Evolutionary conservation across 192 early-diverging fungal species (phyloP).

Genomic region (Entophlyctis luteolus): DNA sequence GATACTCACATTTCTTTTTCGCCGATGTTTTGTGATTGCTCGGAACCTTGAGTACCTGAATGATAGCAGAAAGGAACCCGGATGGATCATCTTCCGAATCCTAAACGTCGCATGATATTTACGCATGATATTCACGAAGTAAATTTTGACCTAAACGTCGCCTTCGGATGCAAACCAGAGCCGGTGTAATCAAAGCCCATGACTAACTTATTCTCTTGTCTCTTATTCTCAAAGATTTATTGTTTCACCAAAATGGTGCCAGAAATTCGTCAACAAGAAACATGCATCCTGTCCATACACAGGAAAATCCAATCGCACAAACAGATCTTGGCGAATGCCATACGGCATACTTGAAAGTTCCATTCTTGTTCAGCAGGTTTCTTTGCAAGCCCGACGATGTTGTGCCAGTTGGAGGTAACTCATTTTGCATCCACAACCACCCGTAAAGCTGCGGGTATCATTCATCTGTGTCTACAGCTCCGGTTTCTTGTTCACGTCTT

Average conservation of each 20-base stretch:
- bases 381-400: not conserved
- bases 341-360: conserved; percentile 62
- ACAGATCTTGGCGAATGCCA: conserved; percentile 50
- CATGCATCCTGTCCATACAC: conserved; percentile 19
- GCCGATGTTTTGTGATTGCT: too few relatives aligned
- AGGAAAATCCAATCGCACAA: conserved; percentile 48
- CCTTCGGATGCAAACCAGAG: too few relatives aligned
- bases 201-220: too few relatives aligned
- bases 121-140: too few relatives aligned
- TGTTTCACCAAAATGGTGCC: conserved; percentile 28
- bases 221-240: too few relatives aligned
- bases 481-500: conserved; percentile 61
- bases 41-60: too few relatives aligned
- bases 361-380: conserved; percentile 46
- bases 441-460: conserved; percentile 28
- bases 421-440: conserved; percentile 48
- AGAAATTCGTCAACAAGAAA: conserved; percentile 17
- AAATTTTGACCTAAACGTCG: too few relatives aligned
- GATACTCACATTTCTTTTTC: too few relatives aligned
- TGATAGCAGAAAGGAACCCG: too few relatives aligned
- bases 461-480: conserved; percentile 63
- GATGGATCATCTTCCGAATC: too few relatives aligned
- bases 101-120: too few relatives aligned
- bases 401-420: conserved; percentile 9
- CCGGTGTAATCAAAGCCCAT: too few relatives aligned